Conservation (phyloP, 139 green algal species). For the Closterium sp. region DNA sequence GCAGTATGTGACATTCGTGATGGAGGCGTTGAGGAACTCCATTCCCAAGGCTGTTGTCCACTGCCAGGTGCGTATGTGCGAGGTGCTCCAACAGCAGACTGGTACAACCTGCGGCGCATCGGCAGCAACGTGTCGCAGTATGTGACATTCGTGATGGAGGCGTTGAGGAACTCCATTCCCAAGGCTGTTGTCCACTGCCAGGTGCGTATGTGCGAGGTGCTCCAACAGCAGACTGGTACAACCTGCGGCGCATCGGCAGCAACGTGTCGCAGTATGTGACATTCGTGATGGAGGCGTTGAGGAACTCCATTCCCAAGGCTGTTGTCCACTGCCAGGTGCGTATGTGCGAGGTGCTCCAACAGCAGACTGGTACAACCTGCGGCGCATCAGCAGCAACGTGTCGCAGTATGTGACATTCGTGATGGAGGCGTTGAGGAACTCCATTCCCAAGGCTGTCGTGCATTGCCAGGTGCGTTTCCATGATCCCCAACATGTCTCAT, state of each 20-base stretch:
- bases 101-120: background rate
- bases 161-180: conserved; percentile 36
- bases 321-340: conserved; percentile 50
- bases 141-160: conserved; percentile 22
- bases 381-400: conserved; percentile 1
- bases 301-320: conserved; percentile 47
- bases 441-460: conserved; percentile 42
- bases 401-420: conserved; percentile 37
- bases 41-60: conserved; percentile 51
- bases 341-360: too few relatives aligned
- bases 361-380: background rate
- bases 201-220: conserved; percentile 21
- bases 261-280: conserved; percentile 35
- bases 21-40: conserved; percentile 19
- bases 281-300: conserved; percentile 22
- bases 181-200: conserved; percentile 53
- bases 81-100: background rate
- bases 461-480: background rate
- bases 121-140: conserved; percentile 29
- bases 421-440: conserved; percentile 13
- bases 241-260: background rate
- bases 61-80: conserved; percentile 49
- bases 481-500: conserved; percentile 1
- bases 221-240: background rate
- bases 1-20: conserved; percentile 35